Conservation (phyloP, 1,284 basidiomycete genomes). For the Trametes hirsuta region DNA sequence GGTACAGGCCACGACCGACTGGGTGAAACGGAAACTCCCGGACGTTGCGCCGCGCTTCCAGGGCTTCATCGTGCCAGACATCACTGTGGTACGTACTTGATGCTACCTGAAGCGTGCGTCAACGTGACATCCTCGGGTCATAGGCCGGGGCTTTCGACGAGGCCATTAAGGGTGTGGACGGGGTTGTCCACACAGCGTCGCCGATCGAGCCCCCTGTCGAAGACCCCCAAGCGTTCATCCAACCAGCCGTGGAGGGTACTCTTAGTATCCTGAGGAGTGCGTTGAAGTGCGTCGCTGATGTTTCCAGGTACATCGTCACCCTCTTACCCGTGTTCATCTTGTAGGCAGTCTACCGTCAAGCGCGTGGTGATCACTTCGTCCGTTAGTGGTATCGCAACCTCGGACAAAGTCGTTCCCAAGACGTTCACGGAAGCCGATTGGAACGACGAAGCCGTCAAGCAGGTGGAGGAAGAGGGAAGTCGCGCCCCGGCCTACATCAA, state of each 20-base stretch:
- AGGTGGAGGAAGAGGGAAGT: conserved; percentile 54
- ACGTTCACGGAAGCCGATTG: conserved; percentile 56
- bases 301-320: background rate
- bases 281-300: conserved; percentile 44
- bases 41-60: conserved; percentile 46
- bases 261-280: conserved; percentile 28
- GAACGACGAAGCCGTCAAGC: conserved; percentile 58
- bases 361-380: conserved; percentile 70
- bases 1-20: conserved; percentile 45
- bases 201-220: conserved; percentile 39
- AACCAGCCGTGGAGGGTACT: conserved; percentile 34
- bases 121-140: no score
- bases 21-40: conserved; percentile 43
- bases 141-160: conserved; percentile 43
- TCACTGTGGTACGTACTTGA: background rate
- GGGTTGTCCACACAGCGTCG: conserved; percentile 48
- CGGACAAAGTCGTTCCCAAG: background rate
- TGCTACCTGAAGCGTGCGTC: no score
- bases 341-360: conserved; percentile 10
- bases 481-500: conserved; percentile 44
- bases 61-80: conserved; percentile 42
- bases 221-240: conserved; percentile 37
- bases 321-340: background rate
- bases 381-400: conserved; percentile 22
- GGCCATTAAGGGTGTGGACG: conserved; percentile 44